A percentile compares a stretch with the other conserved stretches of the same genome.
These are phyloP conservation scores for Murraya paniculata DNA, from an alignment of 345 rosid species.

Conservation along the genomic window DNA sequence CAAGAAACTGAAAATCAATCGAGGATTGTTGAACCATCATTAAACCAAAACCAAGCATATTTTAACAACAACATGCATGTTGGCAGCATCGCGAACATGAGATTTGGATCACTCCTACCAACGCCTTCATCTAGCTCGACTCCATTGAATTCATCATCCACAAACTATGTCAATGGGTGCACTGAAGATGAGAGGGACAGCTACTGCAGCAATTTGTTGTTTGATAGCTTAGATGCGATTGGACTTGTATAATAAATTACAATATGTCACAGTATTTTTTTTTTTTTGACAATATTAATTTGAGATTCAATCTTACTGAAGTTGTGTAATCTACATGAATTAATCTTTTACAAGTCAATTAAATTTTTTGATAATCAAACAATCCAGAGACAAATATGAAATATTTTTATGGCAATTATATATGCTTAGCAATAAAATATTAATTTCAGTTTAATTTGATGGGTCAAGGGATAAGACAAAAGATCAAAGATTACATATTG, in stretches of 20 bases:
- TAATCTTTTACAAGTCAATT: neutral
- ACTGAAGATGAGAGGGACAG: constrained; percentile 65
- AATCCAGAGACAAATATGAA: neutral
- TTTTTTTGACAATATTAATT: neutral
- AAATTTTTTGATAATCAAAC: neutral
- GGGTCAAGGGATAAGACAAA: neutral
- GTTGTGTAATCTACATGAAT: neutral
- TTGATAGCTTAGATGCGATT: constrained; percentile 39
- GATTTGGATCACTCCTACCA: constrained; percentile 40
- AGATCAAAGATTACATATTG: no score
- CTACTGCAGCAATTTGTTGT: constrained; percentile 35
- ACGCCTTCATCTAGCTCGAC: constrained; percentile 53
- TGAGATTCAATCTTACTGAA: neutral
- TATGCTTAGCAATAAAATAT: neutral
- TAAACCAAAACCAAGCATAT: constrained; percentile 3
- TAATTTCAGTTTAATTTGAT: neutral
- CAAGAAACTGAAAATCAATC: constrained; percentile 12
- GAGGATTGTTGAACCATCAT: neutral
- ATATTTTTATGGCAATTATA: neutral
- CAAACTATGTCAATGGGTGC: constrained; percentile 40
- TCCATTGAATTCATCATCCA: constrained; percentile 54
- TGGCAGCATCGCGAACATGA: constrained; percentile 19
- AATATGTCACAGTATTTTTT: neutral
- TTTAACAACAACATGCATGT: neutral
- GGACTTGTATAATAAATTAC: constrained; percentile 32